phyloP scores from a whole-genome alignment of 176 grass and related monocot species.

The Musa acuminata region DNA sequence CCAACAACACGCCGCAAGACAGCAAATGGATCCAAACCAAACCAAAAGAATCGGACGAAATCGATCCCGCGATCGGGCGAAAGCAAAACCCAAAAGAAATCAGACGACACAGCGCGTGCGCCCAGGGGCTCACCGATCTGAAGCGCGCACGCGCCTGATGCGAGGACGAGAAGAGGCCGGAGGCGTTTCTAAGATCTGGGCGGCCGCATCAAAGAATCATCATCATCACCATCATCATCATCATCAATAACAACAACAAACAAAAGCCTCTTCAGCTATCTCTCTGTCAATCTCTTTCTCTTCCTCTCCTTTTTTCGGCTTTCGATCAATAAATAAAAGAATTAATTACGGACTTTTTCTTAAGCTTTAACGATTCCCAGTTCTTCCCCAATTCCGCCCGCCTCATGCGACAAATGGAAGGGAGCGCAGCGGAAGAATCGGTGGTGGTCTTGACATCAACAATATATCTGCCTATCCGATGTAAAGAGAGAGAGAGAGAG shows the following conservation, averaged over 20 bases:
- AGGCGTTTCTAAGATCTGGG: conserved; percentile 46
- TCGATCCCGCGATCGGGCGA: background rate
- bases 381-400: conserved; percentile 25
- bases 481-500: background rate
- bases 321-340: conserved; percentile 14
- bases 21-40: background rate
- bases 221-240: conserved; percentile 27
- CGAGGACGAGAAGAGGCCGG: conserved; percentile 14
- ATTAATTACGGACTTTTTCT: conserved; percentile 20
- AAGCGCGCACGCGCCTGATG: conserved; percentile 19
- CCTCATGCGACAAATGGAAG: background rate
- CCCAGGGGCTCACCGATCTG: conserved; percentile 32
- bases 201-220: conserved; percentile 51
- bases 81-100: background rate
- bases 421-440: background rate
- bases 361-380: conserved; percentile 29
- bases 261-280: too few species aligned
- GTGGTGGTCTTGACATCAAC: conserved; percentile 2
- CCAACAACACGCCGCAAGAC: background rate
- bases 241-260: too few species aligned
- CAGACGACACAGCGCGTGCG: background rate
- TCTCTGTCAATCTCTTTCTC: conserved; percentile 24
- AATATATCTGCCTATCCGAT: background rate
- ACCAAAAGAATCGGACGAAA: background rate
- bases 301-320: conserved; percentile 21